A percentile compares a stretch with the other conserved stretches of the same genome.
phyloP scores from a whole-genome alignment of 306 rosid genomes.

The Trifolium dubium region DNA sequence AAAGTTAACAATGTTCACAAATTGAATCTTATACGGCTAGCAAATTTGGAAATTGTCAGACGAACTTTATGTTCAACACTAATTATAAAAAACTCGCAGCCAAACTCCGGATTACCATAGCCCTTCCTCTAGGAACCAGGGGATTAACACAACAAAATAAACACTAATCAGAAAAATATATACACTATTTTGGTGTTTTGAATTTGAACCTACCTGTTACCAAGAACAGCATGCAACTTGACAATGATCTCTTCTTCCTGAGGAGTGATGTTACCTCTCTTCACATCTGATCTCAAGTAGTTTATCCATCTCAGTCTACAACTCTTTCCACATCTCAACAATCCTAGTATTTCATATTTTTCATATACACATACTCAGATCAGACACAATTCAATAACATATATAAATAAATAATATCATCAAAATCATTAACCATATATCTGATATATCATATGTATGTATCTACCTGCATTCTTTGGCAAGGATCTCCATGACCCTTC shows the following conservation, averaged over 20 bases:
- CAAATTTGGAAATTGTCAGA: no score
- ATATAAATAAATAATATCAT: background rate
- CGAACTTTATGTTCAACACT: no score
- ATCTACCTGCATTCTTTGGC: slow-evolving; percentile 80
- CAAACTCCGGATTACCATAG: no score
- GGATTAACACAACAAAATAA: no score
- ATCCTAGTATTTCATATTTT: slow-evolving; percentile 34
- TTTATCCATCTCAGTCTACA: slow-evolving; percentile 94
- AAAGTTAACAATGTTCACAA: background rate
- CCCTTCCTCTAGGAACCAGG: no score
- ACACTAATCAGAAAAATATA: no score
- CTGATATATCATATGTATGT: background rate
- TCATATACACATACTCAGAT: background rate
- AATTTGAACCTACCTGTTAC: slow-evolving; percentile 61
- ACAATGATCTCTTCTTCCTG: slow-evolving; percentile 88
- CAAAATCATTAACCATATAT: background rate
- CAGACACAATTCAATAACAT: background rate
- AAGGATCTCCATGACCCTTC: slow-evolving; percentile 87
- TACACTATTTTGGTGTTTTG: no score
- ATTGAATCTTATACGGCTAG: no score
- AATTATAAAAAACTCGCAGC: no score
- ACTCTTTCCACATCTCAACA: slow-evolving; percentile 83
- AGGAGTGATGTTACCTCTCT: slow-evolving; percentile 85
- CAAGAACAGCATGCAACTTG: slow-evolving; percentile 70
- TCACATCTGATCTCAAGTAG: slow-evolving; percentile 77